phyloP scores from a whole-genome alignment of 805 yeast species.

The Yamadazyma olivae region DNA sequence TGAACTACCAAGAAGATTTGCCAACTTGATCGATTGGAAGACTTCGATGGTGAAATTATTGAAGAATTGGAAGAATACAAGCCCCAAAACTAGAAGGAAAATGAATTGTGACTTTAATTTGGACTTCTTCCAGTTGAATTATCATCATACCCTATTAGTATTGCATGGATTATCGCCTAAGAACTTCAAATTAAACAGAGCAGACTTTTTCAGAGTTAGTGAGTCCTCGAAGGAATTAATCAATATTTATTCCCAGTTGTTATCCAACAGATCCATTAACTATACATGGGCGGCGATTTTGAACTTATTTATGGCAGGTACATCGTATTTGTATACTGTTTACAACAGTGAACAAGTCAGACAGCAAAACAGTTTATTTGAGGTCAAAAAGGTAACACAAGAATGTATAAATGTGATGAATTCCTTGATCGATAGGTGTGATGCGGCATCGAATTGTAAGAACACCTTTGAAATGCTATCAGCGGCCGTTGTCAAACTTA shows the following conservation, averaged over 20 bases:
- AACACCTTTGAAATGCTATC: slow-evolving; percentile 70
- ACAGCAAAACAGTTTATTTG: slow-evolving; percentile 41
- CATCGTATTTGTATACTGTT: slow-evolving; percentile 74
- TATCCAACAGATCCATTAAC: slow-evolving; percentile 57
- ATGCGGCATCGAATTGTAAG: slow-evolving; percentile 70
- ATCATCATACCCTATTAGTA: slow-evolving; percentile 68
- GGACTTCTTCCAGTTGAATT: slow-evolving; percentile 70
- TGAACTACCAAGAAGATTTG: slow-evolving; percentile 65
- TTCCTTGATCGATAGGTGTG: slow-evolving; percentile 66
- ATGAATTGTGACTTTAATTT: slow-evolving; percentile 75
- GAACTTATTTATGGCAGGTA: slow-evolving; percentile 84
- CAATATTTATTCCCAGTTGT: slow-evolving; percentile 56
- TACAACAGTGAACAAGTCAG: slow-evolving; percentile 64
- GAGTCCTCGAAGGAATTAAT: slow-evolving; percentile 69
- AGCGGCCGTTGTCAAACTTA: slow-evolving; percentile 65
- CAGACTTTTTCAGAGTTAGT: slow-evolving; percentile 55
- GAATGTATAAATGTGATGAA: slow-evolving; percentile 57
- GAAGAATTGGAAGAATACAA: slow-evolving; percentile 57
- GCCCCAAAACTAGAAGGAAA: slow-evolving; percentile 53
- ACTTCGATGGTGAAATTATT: slow-evolving; percentile 46
- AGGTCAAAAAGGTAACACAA: slow-evolving; percentile 45
- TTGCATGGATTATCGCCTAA: slow-evolving; percentile 79
- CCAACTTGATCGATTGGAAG: slow-evolving; percentile 61
- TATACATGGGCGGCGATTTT: slow-evolving; percentile 95
- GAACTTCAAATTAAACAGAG: slow-evolving; percentile 48